Evolutionary conservation across 495 filamentous ascomycete species (phyloP), one percentile per base, ranked within the genome.

Genomic region (Stereocaulon alpinum): DNA sequence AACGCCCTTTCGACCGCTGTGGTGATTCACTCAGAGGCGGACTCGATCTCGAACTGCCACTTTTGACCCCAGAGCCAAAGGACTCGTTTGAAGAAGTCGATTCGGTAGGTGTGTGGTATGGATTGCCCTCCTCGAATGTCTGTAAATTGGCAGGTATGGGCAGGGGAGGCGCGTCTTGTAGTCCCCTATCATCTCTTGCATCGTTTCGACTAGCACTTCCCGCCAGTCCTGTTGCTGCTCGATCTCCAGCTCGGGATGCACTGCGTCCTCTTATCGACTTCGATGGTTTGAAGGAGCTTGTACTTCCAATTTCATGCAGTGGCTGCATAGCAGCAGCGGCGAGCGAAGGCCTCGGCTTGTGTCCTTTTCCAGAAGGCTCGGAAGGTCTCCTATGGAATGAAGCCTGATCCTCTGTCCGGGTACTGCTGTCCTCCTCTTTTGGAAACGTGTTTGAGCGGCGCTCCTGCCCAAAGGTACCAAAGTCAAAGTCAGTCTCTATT

Each of bases 41-140:
- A 49, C 75, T 94, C 5, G 88, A 89, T 55, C 82, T 77, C 4
- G 88, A 89, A 64, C 86, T 91, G 3, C 82, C 77, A 69, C 83
- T 85, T 58, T 83, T 82, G 0, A 73, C 74, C 10, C 82, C 78
- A 20, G 85, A 88, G 24, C 74, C 80, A 1, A 74, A 78, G 7
- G 86, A 90, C n/a, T 78, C 80, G 43, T 82, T 84, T 6, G 87
- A 91, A 2, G 80, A 80, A 27, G 78, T 78, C 20, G 87, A 93
- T 61, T 82, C 79, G 0, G 85, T 82, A 1, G 83, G 71, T 4
- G 76, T 77, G 66, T 88, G 84, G 67, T 83, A 80, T 0, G 80
- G 75, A 55, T 82, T 82, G 29, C 74, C 71, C 22, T 74, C 68
- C 17, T 76, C 78, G 54, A 80, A 80, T 27, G 77, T 76, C 32